These are phyloP conservation scores for Euphorbia celastroides DNA, from an alignment of 441 rosid genomes.

Conservation along the genomic window DNA sequence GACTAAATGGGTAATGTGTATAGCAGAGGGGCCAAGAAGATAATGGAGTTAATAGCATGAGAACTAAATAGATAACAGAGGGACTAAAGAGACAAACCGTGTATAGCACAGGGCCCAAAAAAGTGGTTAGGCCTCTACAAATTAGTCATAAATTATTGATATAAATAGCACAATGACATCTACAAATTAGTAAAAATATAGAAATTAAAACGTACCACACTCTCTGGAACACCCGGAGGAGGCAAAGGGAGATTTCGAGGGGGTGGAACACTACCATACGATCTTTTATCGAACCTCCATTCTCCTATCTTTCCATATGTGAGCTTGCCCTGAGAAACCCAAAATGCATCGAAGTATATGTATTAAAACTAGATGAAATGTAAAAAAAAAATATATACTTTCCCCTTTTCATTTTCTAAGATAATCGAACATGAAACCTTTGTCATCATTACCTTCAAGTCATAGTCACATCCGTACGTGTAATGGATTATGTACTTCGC, in stretches of 20 bases:
- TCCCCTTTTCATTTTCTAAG: neutral
- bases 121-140: too few relatives aligned
- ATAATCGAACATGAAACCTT: too few relatives aligned
- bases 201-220: slow-evolving; percentile 72
- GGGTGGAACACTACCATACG: slow-evolving; percentile 53
- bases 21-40: too few relatives aligned
- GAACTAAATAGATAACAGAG: too few relatives aligned
- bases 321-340: slow-evolving; percentile 57
- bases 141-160: too few relatives aligned
- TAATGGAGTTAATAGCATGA: too few relatives aligned
- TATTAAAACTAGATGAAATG: neutral
- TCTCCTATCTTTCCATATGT: slow-evolving; percentile 92
- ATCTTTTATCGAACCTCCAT: slow-evolving; percentile 97
- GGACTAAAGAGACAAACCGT: too few relatives aligned
- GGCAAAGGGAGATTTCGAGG: slow-evolving; percentile 87
- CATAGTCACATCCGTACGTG: slow-evolving; percentile 90
- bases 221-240: slow-evolving; percentile 82
- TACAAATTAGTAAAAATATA: too few relatives aligned
- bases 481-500: slow-evolving; percentile 84
- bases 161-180: too few relatives aligned
- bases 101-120: too few relatives aligned
- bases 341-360: neutral
- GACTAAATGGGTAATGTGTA: too few relatives aligned
- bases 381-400: slow-evolving; percentile 3
- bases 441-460: slow-evolving; percentile 67